Percentiles rank a stretch among this genome's conserved stretches.
Evolutionary conservation across 805 yeast genomes (phyloP).

Genomic region (Kregervanrija delftensis): DNA sequence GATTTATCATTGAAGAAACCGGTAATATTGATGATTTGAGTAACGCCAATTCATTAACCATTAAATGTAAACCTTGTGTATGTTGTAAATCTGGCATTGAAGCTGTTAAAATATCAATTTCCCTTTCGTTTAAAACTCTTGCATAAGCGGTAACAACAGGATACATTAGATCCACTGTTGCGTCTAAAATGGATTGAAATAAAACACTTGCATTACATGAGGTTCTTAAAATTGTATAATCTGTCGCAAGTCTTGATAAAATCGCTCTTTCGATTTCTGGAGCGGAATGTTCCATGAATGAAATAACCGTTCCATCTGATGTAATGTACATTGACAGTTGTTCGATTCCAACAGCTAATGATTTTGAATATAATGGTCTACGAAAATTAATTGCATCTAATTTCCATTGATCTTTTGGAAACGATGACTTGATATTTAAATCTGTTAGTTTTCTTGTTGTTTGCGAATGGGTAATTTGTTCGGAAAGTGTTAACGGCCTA

Average conservation of each 20-base stretch:
- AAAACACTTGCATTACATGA: conserved; percentile 46
- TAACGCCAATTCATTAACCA: conserved; percentile 46
- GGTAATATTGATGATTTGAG: conserved; percentile 43
- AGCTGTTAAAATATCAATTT: conserved; percentile 40
- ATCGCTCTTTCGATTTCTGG: conserved; percentile 47
- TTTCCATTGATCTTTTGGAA: conserved; percentile 13
- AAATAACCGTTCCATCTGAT: conserved; percentile 38
- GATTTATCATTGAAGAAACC: conserved; percentile 37
- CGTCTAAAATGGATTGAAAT: conserved; percentile 48
- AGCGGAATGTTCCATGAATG: conserved; percentile 53
- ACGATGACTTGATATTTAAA: conserved; percentile 13
- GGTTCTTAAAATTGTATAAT: conserved; percentile 41
- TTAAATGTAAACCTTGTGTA: conserved; percentile 45
- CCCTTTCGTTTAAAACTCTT: conserved; percentile 40
- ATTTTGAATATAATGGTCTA: conserved; percentile 38
- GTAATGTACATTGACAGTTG: conserved; percentile 47
- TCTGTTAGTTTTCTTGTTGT: conserved; percentile 31
- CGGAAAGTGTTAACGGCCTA: conserved; percentile 7
- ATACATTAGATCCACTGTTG: conserved; percentile 44
- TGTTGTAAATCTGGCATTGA: conserved; percentile 39
- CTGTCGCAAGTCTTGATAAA: conserved; percentile 37
- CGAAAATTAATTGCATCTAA: conserved; percentile 30
- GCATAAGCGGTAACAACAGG: conserved; percentile 51
- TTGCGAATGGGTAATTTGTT: conserved; percentile 16
- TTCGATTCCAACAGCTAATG: conserved; percentile 44